phyloP scores from a whole-genome alignment of 2,329 filamentous ascomycete species.

The Paraphaeosphaeria minitans region DNA sequence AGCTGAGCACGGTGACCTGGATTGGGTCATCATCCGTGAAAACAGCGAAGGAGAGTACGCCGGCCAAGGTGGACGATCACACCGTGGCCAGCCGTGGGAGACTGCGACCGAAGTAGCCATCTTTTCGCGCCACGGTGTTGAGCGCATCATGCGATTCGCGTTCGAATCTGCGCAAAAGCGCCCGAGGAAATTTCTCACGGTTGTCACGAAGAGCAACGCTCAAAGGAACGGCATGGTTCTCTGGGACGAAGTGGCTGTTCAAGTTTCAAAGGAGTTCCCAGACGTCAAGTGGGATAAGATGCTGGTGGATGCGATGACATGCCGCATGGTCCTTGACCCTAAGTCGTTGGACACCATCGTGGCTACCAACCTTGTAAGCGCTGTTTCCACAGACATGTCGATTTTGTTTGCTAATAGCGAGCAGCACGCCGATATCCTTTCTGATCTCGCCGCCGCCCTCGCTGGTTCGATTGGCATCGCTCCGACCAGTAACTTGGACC shows the following conservation, averaged over 20 bases:
- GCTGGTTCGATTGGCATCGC: conserved; percentile 75
- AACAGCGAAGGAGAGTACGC: conserved; percentile 72
- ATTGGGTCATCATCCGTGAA: conserved; percentile 71
- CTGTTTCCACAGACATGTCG: not conserved
- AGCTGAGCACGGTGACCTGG: conserved; percentile 62
- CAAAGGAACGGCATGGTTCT: conserved; percentile 71
- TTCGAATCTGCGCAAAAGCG: conserved; percentile 65
- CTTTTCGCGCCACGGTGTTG: conserved; percentile 65
- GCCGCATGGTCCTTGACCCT: conserved; percentile 66
- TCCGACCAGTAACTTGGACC: conserved; percentile 72
- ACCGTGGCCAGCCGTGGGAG: conserved; percentile 64
- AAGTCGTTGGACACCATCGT: conserved; percentile 67
- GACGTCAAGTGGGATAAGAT: conserved; percentile 69
- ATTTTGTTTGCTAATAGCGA: not conserved
- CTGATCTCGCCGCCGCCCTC: conserved; percentile 71
- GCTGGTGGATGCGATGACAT: conserved; percentile 71
- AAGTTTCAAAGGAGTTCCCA: conserved; percentile 62
- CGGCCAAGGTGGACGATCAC: conserved; percentile 67
- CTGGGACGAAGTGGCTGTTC: conserved; percentile 66
- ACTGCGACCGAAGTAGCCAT: conserved; percentile 66
- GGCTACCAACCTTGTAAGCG: conserved; percentile 60
- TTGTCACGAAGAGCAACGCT: conserved; percentile 70
- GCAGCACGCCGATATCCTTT: conserved; percentile 67
- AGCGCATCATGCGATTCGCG: conserved; percentile 66
- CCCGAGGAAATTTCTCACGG: conserved; percentile 63